Conservation (phyloP, 257 asterid genomes). For the Lithospermum erythrorhizon region DNA sequence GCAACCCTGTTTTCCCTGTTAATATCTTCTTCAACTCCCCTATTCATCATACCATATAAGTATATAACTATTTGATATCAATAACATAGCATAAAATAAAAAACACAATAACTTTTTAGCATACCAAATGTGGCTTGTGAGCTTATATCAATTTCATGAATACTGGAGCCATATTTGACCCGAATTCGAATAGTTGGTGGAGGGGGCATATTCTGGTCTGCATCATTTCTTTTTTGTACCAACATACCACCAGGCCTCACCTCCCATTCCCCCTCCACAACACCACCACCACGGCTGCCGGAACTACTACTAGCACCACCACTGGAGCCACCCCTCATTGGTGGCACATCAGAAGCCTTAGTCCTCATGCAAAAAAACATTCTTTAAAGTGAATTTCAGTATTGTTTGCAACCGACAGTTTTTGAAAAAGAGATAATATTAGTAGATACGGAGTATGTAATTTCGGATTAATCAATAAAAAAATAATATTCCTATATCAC, state of each 20-base stretch:
- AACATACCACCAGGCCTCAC: conserved; percentile 47
- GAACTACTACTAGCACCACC: conserved; percentile 6
- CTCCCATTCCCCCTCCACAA: conserved; percentile 27
- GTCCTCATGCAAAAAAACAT: conserved; percentile 2
- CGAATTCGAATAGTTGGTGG: conserved; percentile 35
- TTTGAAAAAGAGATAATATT: too few species aligned
- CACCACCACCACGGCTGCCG: not conserved
- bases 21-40: conserved; percentile 43
- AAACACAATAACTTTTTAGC: too few species aligned
- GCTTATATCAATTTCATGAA: conserved; percentile 34
- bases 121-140: conserved; percentile 39
- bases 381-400: not conserved
- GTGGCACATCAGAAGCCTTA: conserved; percentile 4
- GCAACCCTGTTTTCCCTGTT: conserved; percentile 32
- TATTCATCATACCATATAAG: not conserved
- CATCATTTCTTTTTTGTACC: conserved; percentile 34
- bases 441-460: too few species aligned
- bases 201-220: conserved; percentile 19
- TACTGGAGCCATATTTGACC: conserved; percentile 30
- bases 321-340: not conserved
- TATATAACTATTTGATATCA: too few species aligned
- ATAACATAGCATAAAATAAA: not conserved
- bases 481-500: too few species aligned
- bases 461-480: too few species aligned
- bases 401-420: too few species aligned